Conservation (phyloP, 1,284 basidiomycete species). For the Salmacisia buchloeana region DNA sequence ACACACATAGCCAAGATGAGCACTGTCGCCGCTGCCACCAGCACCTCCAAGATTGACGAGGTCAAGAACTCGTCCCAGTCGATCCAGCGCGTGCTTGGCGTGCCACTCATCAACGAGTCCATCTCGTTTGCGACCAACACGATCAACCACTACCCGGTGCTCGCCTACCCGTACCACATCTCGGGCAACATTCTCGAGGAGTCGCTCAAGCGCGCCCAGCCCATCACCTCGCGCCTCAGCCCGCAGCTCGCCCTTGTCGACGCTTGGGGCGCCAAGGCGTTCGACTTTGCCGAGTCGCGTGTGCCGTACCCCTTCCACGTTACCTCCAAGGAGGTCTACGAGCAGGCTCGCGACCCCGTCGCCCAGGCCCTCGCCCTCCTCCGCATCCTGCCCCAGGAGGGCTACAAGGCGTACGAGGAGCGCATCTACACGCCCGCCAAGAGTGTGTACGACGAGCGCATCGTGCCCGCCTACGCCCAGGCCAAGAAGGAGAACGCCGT, state of each 20-base stretch:
- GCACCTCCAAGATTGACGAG: conserved; percentile 8
- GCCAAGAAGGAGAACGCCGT: conserved; percentile 44
- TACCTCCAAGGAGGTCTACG: conserved; percentile 35
- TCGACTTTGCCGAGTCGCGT: conserved; percentile 45
- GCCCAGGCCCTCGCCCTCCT: conserved; percentile 29
- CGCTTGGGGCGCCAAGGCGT: conserved; percentile 34
- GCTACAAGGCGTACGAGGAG: conserved; percentile 38
- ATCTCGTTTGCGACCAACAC: conserved; percentile 36
- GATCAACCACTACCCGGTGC: conserved; percentile 36
- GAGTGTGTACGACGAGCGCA: conserved; percentile 33
- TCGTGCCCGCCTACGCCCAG: conserved; percentile 40
- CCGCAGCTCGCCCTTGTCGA: conserved; percentile 45
- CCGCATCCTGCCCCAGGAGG: conserved; percentile 26
- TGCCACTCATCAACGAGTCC: conserved; percentile 42
- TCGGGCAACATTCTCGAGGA: conserved; percentile 32
- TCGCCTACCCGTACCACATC: conserved; percentile 36
- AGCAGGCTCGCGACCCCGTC: conserved; percentile 31
- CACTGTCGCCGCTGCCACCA: too few species aligned
- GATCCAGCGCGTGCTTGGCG: conserved; percentile 6
- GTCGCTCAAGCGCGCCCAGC: conserved; percentile 34
- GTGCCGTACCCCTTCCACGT: conserved; percentile 47
- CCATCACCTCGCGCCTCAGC: conserved; percentile 35
- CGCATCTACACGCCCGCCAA: conserved; percentile 39
- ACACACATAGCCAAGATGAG: too few species aligned
- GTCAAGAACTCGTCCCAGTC: conserved; percentile 10